Base-by-base conservation (phyloP, 352 stramenopile genomes). In the Globisporangium ultimum region DNA sequence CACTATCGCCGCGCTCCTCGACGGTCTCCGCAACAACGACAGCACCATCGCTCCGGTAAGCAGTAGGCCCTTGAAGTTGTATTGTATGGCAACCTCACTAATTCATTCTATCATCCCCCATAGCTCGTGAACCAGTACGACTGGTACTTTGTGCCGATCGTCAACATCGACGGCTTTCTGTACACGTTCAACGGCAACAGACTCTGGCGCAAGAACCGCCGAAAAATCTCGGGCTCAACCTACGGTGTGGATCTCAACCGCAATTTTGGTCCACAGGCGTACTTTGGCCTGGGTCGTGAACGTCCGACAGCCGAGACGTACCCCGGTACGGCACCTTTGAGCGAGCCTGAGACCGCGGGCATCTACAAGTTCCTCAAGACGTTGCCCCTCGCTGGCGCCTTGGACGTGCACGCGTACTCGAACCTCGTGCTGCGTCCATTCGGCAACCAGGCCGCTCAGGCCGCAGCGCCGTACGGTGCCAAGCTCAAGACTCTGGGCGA, bases 91-190 rank as follows among this genome's bases (percentile, higher is more conserved):
- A n/a, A n/a, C n/a, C n/a, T n/a, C n/a, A n/a, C n/a, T n/a, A n/a
- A n/a, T n/a, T n/a, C n/a, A n/a, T n/a, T n/a, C n/a, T n/a, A n/a
- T n/a, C n/a, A n/a, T n/a, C n/a, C 36, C 55, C 38, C 14, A 9
- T 43, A 67, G 59, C 41, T 63, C 21, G 24, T 64, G 21, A 22
- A 63, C 13, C 22, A 48, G 21, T 71, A 68, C 59, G 63, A 71
- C 46, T 71, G 54, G 58, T 53, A 59, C 52, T 70, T 71, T 41
- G 67, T 75, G 11, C 67, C 67, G 3, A 67, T 75, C 55, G 55
- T 72, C 52, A 75, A 75, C 64, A 60, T 75, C 22, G 64, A 75
- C 48, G 67, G 67, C 55, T 75, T 68, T 53, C 40, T 24, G 20
- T 72, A 72, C 60, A 70, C 64, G 28, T 67, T 60, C 59, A 65